Evolutionary conservation across 2,329 filamentous ascomycete genomes (phyloP), one percentile per base, ranked within the genome.

Genomic region (Coleophoma crateriformis): DNA sequence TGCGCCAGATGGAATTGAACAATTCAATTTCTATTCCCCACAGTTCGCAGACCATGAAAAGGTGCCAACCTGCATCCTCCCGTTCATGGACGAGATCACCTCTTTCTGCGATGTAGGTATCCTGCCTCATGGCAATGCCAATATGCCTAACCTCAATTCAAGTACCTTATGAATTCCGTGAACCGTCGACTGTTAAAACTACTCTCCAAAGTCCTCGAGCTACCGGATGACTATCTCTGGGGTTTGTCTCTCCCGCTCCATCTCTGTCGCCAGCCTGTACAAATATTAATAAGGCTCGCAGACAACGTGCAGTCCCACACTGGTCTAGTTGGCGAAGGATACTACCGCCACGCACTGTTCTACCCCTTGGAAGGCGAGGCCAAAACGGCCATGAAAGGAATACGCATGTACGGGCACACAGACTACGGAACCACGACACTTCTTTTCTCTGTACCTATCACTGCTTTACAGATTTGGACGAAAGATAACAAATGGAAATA

Each of bases 71-170:
- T 77, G 73, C 45, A 59, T 76, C 1, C 66, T 68, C 48, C 73
- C 73, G 0, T 74, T 74, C 52, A 75, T 75, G 72, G 73, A 75
- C 51, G 73, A 76, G 53, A 73, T 76, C 45, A 67, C 67, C 46
- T 62, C 65, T 0, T 74, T 75, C 67, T 67, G 63, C 67, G 52
- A 54, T 37, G 54, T 56, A 14, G 43, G 52, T 49, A 7, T 15
- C n/a, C 7, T 8, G n/a, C 7, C 7, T 20, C 6, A 6, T 12
- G 12, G 19, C 19, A 19, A 19, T 19, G 19, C 19, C 19, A 14
- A 38, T 13, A 6, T 2, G n/a, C 7, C 17, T 45, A 32, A 38
- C 17, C 7, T 20, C 45, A 14, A 32, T 10, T 4, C 7, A 17
- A 71, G 58, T 76, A 75, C 54, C 60, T 75, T n/a, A 74, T 70